These are phyloP conservation scores for Saksenaea vasiformis DNA, from an alignment of 371 early-diverging fungal genomes.

Conservation along the genomic window DNA sequence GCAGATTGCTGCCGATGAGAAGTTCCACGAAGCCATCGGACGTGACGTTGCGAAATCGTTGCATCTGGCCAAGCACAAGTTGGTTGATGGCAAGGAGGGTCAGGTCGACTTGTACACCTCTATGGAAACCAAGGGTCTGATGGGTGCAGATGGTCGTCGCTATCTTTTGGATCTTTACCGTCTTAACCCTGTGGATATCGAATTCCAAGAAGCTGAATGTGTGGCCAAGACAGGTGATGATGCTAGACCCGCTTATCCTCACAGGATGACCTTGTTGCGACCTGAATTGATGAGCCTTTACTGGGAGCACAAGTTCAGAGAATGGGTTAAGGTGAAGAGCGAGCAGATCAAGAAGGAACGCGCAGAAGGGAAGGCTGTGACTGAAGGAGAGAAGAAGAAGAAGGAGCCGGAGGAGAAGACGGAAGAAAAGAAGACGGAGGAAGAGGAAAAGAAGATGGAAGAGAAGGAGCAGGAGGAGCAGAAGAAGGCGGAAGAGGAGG, in stretches of 20 bases:
- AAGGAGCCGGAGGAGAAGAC: too few species aligned
- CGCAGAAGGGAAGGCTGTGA: constrained; percentile 41
- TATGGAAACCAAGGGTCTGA: constrained; percentile 89
- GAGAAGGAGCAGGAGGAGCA: constrained; percentile 40
- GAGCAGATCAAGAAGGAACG: constrained; percentile 59
- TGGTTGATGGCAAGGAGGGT: constrained; percentile 69
- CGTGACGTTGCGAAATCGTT: constrained; percentile 73
- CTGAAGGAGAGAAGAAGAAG: constrained; percentile 15
- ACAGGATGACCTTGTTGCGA: constrained; percentile 83
- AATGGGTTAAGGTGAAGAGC: constrained; percentile 62
- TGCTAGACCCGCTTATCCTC: constrained; percentile 78
- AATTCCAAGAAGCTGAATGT: constrained; percentile 80
- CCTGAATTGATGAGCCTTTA: constrained; percentile 85
- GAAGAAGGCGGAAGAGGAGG: constrained; percentile 41
- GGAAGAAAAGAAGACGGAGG: constrained; percentile 16
- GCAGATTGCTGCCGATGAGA: constrained; percentile 64
- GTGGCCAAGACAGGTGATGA: constrained; percentile 33
- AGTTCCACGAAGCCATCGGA: constrained; percentile 76
- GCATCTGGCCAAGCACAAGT: constrained; percentile 79
- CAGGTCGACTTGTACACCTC: constrained; percentile 74
- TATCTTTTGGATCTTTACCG: constrained; percentile 93
- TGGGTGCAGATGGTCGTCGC: constrained; percentile 88
- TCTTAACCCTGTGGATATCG: constrained; percentile 87
- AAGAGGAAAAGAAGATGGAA: constrained; percentile 18
- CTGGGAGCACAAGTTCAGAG: constrained; percentile 80